Evolutionary conservation across 2,329 filamentous ascomycete species (phyloP), one percentile per base, ranked within the genome.

Genomic region (Truncatella angustata): DNA sequence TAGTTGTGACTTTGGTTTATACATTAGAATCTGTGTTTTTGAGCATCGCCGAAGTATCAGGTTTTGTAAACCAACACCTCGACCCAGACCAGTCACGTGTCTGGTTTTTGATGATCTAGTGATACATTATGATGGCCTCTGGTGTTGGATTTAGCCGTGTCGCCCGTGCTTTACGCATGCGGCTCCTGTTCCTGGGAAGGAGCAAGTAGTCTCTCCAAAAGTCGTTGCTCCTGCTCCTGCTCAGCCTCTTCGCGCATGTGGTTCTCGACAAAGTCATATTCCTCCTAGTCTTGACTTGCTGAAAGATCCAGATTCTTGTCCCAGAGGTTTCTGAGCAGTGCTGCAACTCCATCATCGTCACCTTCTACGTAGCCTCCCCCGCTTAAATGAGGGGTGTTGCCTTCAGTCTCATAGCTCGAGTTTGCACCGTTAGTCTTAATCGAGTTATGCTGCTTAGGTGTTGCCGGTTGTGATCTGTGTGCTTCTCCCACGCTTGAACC

Each of bases 281-380:
- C 45, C 54, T 56, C 58, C 66, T 70, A 76, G 35, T 76, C 73
- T 67, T 77, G 73, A 60, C 81, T 84, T 24, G 77, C 76, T 59
- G 79, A 79, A 53, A 84, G 67, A 60, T 84, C 80, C 65, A 76
- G 70, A 45, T 74, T 79, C 72, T 81, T 85, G 42, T 86, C 82
- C 83, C 83, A 86, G 45, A 86, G 65, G 56, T 79, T 80, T 51
- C 82, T 72, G 49, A 86, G 66, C 39, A 85, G 60, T 4, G 76
- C 70, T 1, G 75, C 68, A 1, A 80, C 77, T 9, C 73, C 75
- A 46, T 80, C 76, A 45, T 80, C 76, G 23, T 76, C 72, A 3
- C 68, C 70, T n/a, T 77, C 76, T 0, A 74, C 73, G 2, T 77
- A 66, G 50, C 77, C 81, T 9, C 75, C 70, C 2, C 77, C 79